phyloP scores from a whole-genome alignment of 1,284 basidiomycete genomes.

The Paramarasmius palmivorus region DNA sequence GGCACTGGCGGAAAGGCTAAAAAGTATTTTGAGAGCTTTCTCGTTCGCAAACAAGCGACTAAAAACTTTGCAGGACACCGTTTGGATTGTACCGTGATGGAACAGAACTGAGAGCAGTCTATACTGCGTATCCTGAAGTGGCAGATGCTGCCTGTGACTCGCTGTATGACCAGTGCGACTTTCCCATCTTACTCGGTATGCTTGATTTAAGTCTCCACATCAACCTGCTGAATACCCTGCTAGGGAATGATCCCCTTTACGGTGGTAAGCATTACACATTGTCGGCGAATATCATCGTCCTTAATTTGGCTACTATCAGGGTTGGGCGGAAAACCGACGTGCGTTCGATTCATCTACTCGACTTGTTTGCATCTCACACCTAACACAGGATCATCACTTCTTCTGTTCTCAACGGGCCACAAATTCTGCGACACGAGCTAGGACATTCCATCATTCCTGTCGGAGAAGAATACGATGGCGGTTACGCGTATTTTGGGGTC shows the following conservation, averaged over 20 bases:
- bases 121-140: constrained; percentile 65
- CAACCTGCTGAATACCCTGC: constrained; percentile 1
- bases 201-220: constrained; percentile 5
- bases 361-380: not conserved
- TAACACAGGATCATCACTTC: constrained; percentile 71
- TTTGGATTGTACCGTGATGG: constrained; percentile 82
- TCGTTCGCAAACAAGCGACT: too few relatives aligned
- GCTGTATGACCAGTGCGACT: constrained; percentile 70
- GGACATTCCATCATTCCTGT: constrained; percentile 81
- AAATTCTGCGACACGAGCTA: constrained; percentile 82
- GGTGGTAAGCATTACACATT: constrained; percentile 53
- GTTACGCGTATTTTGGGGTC: constrained; percentile 73
- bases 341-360: constrained; percentile 26
- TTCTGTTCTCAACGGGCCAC: constrained; percentile 74
- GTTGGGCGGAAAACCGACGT: constrained; percentile 84
- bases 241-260: constrained; percentile 81
- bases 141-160: constrained; percentile 71
- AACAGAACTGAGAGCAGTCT: constrained; percentile 78
- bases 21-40: constrained; percentile 41
- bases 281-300: not conserved
- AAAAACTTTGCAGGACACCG: constrained; percentile 49
- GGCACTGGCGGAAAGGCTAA: constrained; percentile 71
- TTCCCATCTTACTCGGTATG: constrained; percentile 75
- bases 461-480: constrained; percentile 88
- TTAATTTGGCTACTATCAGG: constrained; percentile 38